Conservation (phyloP, 2,329 filamentous ascomycete species). For the Exophiala dermatitidis region DNA sequence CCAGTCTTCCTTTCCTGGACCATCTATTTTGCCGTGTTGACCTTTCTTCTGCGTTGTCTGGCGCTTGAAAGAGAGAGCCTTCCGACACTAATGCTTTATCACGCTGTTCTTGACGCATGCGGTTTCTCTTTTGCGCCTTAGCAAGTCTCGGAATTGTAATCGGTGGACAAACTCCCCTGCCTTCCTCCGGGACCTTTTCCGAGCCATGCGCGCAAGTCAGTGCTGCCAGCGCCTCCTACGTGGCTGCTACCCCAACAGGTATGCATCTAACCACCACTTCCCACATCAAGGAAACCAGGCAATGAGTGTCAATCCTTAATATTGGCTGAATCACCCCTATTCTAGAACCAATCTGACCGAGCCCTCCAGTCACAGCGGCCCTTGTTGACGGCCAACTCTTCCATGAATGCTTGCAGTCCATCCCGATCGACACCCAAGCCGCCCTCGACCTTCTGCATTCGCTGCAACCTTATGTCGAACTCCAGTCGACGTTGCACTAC, state of each 20-base stretch:
- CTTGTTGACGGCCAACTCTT: slow-evolving; percentile 4
- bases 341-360: neutral
- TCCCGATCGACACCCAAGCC: slow-evolving; percentile 6
- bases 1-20: no score
- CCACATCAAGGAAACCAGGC: neutral
- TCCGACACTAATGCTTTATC: neutral
- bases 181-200: neutral
- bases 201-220: slow-evolving; percentile 14
- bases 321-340: neutral
- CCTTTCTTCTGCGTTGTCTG: neutral
- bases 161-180: neutral
- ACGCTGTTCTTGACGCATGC: neutral
- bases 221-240: slow-evolving; percentile 5
- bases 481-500: slow-evolving; percentile 44
- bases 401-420: slow-evolving; percentile 10
- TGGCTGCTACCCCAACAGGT: slow-evolving; percentile 10
- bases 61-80: neutral
- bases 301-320: neutral
- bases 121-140: neutral
- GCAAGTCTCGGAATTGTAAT: neutral
- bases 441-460: slow-evolving; percentile 6
- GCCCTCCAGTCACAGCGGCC: neutral
- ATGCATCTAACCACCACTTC: neutral
- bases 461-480: slow-evolving; percentile 37
- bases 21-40: neutral